A percentile compares a stretch with the other conserved stretches of the same genome.
phyloP scores from a whole-genome alignment of 2,329 filamentous ascomycete genomes.

The Colletotrichum karsti region DNA sequence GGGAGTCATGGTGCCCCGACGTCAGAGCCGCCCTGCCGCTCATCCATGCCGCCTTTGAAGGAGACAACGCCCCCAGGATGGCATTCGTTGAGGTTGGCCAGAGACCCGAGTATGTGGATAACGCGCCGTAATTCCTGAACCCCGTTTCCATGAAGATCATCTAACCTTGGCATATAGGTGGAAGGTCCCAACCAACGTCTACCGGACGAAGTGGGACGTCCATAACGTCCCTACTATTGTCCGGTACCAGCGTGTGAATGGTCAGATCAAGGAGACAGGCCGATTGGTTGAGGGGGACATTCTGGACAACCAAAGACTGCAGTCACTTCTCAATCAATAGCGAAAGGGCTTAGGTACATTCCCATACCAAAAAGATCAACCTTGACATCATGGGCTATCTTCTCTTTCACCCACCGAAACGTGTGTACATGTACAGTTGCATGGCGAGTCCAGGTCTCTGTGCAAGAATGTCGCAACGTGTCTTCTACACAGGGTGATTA shows the following conservation, averaged over 20 bases:
- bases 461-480: too few relatives aligned
- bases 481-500: too few relatives aligned
- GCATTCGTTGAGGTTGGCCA: conserved; percentile 45
- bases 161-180: conserved; percentile 38
- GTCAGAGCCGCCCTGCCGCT: conserved; percentile 44
- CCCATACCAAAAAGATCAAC: too few relatives aligned
- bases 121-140: too few relatives aligned
- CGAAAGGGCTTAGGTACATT: background rate
- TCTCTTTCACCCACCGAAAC: too few relatives aligned
- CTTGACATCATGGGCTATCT: too few relatives aligned
- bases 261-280: conserved; percentile 39
- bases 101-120: conserved; percentile 39
- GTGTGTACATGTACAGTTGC: too few relatives aligned
- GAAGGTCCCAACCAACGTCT: conserved; percentile 42
- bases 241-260: conserved; percentile 41
- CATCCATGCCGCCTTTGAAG: conserved; percentile 40
- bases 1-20: conserved; percentile 48
- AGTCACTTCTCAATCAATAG: conserved; percentile 30
- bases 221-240: conserved; percentile 43
- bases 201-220: conserved; percentile 43
- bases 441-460: too few relatives aligned
- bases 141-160: too few relatives aligned
- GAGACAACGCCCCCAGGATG: conserved; percentile 33
- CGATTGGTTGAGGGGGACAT: conserved; percentile 34
- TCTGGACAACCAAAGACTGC: conserved; percentile 35